phyloP scores from a whole-genome alignment of 164 flowering plant genomes.

The Euptelea pleiosperma region DNA sequence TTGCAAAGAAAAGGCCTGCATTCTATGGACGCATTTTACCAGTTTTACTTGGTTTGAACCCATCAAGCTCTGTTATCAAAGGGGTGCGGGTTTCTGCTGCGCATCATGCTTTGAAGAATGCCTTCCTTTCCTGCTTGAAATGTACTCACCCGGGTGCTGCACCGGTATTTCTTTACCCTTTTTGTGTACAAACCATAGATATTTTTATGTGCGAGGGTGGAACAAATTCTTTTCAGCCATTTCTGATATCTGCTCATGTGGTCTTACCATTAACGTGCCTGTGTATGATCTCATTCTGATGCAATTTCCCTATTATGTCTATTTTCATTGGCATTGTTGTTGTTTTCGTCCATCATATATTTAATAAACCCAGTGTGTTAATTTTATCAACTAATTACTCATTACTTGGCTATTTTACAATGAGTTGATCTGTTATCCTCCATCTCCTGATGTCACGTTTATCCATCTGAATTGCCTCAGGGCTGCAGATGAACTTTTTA shows the following conservation, averaged over 20 bases:
- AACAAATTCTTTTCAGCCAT: background rate
- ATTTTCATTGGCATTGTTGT: too few species aligned
- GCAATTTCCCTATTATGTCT: too few species aligned
- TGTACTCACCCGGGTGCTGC: constrained; percentile 87
- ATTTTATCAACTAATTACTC: too few species aligned
- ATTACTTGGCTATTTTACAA: too few species aligned
- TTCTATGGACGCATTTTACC: constrained; percentile 95
- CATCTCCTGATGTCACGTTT: too few species aligned
- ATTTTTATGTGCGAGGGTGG: background rate
- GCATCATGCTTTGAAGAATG: constrained; percentile 65
- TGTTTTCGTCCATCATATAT: too few species aligned
- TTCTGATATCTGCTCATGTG: background rate
- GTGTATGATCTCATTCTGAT: background rate
- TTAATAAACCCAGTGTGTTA: too few species aligned
- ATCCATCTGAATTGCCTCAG: too few species aligned
- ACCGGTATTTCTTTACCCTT: constrained; percentile 54
- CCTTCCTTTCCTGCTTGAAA: constrained; percentile 70
- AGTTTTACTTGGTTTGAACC: constrained; percentile 84
- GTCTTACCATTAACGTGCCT: background rate
- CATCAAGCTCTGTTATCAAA: constrained; percentile 51
- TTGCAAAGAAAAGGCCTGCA: constrained; percentile 88
- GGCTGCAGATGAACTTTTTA: too few species aligned
- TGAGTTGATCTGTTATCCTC: too few species aligned
- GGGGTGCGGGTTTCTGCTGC: constrained; percentile 57
- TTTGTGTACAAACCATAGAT: background rate